Percentiles rank a stretch among this genome's conserved stretches.
Evolutionary conservation across 768 basidiomycete genomes (phyloP).

Genomic region (Suillus cothurnatus): DNA sequence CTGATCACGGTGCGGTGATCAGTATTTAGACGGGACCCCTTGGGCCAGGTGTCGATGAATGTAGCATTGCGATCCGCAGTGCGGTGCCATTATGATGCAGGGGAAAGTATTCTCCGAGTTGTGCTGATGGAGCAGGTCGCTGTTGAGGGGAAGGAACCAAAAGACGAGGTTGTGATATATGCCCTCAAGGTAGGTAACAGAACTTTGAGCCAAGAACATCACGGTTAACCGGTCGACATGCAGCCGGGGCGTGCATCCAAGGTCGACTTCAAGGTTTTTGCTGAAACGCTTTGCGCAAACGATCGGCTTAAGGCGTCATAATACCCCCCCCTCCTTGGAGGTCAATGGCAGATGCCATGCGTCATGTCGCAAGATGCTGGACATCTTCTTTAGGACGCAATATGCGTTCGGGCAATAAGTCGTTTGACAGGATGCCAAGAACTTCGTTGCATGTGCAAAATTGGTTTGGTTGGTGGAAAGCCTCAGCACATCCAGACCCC

Average conservation of each 20-base stretch:
- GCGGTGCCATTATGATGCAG: slow-evolving; percentile 58
- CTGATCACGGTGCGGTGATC: slow-evolving; percentile 22
- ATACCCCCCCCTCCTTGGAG: background rate
- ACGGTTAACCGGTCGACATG: background rate
- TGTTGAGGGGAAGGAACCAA: slow-evolving; percentile 24
- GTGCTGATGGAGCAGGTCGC: slow-evolving; percentile 51
- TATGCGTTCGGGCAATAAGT: background rate
- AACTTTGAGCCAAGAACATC: background rate
- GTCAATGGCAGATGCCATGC: background rate
- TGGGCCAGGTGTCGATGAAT: slow-evolving; percentile 74
- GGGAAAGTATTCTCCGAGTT: slow-evolving; percentile 57
- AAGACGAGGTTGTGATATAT: slow-evolving; percentile 56
- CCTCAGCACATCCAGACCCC: background rate
- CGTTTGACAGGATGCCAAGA: background rate
- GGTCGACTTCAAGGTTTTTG: slow-evolving; percentile 57
- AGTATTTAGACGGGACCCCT: slow-evolving; percentile 74
- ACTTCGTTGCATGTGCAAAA: no score
- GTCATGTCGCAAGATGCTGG: background rate
- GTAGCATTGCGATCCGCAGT: slow-evolving; percentile 55
- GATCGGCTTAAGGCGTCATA: slow-evolving; percentile 27
- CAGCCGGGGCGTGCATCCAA: slow-evolving; percentile 46
- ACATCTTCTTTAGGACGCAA: background rate
- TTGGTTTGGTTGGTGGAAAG: background rate
- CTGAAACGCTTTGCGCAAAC: slow-evolving; percentile 44
- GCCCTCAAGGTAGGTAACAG: slow-evolving; percentile 56